Evolutionary conservation across 2,329 filamentous ascomycete genomes (phyloP).

Genomic region (Cladosporium oxysporum): DNA sequence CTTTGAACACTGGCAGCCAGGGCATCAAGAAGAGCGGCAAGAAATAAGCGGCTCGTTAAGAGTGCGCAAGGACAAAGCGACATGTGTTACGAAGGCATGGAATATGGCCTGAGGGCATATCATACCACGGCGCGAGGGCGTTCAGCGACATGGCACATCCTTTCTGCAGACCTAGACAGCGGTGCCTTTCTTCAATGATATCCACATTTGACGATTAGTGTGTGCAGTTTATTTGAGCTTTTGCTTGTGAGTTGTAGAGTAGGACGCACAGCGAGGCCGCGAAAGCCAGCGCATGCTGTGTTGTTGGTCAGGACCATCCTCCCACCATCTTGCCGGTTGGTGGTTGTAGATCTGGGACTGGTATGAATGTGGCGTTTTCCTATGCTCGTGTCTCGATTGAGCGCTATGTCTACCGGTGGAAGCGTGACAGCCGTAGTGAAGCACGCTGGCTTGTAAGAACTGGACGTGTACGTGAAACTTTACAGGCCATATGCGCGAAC

Average conservation of each 20-base stretch:
- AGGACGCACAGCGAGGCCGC: background rate
- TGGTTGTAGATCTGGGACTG: background rate
- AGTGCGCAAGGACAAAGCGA: background rate
- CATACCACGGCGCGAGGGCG: slow-evolving; percentile 5
- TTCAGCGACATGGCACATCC: slow-evolving; percentile 14
- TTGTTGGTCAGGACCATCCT: background rate
- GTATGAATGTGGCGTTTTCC: background rate
- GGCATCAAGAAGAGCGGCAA: slow-evolving; percentile 99
- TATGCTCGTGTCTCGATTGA: background rate
- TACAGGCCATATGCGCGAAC: no score
- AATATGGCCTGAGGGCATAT: background rate
- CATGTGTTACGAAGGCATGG: slow-evolving; percentile 2
- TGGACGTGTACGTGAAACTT: no score
- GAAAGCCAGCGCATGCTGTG: background rate
- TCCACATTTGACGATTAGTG: slow-evolving; percentile 3
- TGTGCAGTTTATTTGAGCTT: background rate
- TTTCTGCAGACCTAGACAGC: slow-evolving; percentile 5
- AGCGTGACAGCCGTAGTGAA: background rate
- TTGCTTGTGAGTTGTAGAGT: background rate
- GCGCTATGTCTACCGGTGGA: background rate
- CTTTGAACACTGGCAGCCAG: slow-evolving; percentile 78
- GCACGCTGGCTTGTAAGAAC: background rate
- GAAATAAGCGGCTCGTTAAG: slow-evolving; percentile 61
- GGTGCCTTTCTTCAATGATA: slow-evolving; percentile 12
- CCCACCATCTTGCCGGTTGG: background rate